Conservation (phyloP, 2,329 filamentous ascomycete genomes). For the Botrytis paeoniae region DNA sequence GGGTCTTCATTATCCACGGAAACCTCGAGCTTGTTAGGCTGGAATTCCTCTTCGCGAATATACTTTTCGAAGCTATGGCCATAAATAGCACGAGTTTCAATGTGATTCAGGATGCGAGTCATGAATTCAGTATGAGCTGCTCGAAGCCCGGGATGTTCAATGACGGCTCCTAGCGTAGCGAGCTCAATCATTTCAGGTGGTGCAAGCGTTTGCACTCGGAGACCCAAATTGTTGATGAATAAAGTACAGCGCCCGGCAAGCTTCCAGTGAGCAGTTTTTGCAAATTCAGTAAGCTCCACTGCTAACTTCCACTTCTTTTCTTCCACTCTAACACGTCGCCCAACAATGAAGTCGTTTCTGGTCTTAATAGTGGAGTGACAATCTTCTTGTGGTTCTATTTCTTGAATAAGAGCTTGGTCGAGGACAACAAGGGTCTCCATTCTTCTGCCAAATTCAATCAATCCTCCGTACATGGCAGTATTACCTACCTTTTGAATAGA, state of each 20-base stretch:
- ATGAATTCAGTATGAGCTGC: slow-evolving; percentile 79
- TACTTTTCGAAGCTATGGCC: slow-evolving; percentile 86
- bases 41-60: slow-evolving; percentile 73
- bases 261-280: slow-evolving; percentile 89
- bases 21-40: slow-evolving; percentile 73
- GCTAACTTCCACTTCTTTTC: slow-evolving; percentile 77
- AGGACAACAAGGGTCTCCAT: slow-evolving; percentile 83
- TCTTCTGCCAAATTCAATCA: slow-evolving; percentile 89
- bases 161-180: slow-evolving; percentile 77
- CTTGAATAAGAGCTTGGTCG: slow-evolving; percentile 66
- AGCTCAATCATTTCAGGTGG: slow-evolving; percentile 80
- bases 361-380: slow-evolving; percentile 52
- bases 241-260: slow-evolving; percentile 86
- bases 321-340: slow-evolving; percentile 75
- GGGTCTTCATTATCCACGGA: slow-evolving; percentile 71
- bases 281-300: slow-evolving; percentile 73
- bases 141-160: slow-evolving; percentile 83
- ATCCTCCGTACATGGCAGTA: slow-evolving; percentile 69
- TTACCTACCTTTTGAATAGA: slow-evolving; percentile 89
- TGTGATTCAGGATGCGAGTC: slow-evolving; percentile 71
- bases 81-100: slow-evolving; percentile 83
- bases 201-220: slow-evolving; percentile 87
- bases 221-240: slow-evolving; percentile 84
- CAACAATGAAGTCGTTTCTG: slow-evolving; percentile 70
- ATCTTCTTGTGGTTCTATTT: slow-evolving; percentile 18